Evolutionary conservation across 2,329 filamentous ascomycete genomes (phyloP).

Genomic region (Alternaria hordeiaustralica): DNA sequence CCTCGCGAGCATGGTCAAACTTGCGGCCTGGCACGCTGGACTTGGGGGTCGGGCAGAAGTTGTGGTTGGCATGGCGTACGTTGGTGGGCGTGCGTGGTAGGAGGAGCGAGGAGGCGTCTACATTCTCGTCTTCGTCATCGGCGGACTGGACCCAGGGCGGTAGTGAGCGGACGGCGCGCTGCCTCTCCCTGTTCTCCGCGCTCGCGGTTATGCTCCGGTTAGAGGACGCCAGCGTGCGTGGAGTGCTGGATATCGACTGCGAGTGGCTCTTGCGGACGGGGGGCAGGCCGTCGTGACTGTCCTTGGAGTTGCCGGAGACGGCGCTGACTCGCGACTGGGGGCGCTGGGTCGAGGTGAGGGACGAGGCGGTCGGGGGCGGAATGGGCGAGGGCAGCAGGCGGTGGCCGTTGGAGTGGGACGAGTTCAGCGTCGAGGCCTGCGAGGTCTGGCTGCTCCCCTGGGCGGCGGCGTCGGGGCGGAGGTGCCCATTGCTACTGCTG

Average conservation of each 20-base stretch:
- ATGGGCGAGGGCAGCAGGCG: conserved; percentile 43
- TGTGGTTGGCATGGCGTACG: conserved; percentile 45
- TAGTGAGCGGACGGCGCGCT: conserved; percentile 44
- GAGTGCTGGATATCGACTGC: conserved; percentile 45
- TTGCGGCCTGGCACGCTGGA: conserved; percentile 47
- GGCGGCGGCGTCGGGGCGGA: conserved; percentile 27
- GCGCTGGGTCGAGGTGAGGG: conserved; percentile 36
- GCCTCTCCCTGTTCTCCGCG: conserved; percentile 40
- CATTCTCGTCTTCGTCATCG: conserved; percentile 44
- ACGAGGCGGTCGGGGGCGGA: conserved; percentile 39
- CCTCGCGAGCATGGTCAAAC: conserved; percentile 49
- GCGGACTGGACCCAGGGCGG: conserved; percentile 50
- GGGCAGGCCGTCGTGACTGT: conserved; percentile 33
- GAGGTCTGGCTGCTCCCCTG: background rate
- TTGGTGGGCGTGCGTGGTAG: conserved; percentile 46
- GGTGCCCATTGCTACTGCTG: conserved; percentile 11
- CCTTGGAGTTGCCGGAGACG: conserved; percentile 32
- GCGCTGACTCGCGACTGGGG: conserved; percentile 41
- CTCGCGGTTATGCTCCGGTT: conserved; percentile 34
- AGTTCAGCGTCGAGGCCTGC: conserved; percentile 4
- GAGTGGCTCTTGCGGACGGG: conserved; percentile 40
- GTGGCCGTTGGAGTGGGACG: conserved; percentile 16
- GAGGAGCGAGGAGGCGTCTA: conserved; percentile 37
- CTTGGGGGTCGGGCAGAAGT: conserved; percentile 49
- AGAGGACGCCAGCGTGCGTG: conserved; percentile 46